Conservation (phyloP, 495 filamentous ascomycete genomes). For the Neurospora sp. region DNA sequence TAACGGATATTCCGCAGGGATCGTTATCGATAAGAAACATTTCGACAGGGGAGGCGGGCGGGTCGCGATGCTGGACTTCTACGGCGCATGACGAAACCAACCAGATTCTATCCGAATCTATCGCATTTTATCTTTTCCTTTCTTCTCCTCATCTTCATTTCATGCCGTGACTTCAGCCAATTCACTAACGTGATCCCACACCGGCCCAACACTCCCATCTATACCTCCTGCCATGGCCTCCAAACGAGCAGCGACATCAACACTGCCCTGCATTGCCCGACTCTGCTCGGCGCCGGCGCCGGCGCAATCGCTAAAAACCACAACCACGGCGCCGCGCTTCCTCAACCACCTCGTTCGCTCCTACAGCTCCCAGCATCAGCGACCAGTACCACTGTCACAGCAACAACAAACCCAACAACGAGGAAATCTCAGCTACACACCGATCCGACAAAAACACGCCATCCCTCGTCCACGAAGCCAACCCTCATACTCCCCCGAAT, state of each 20-base stretch:
- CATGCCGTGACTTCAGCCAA: background rate
- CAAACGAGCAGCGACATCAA: constrained; percentile 1
- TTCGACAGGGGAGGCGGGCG: background rate
- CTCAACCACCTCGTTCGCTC: background rate
- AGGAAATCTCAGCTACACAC: background rate
- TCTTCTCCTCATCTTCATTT: background rate
- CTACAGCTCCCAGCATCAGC: background rate
- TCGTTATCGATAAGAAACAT: constrained; percentile 3
- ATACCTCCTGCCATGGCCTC: constrained; percentile 7
- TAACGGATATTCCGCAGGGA: background rate
- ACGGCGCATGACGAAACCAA: constrained; percentile 1
- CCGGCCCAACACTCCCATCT: background rate
- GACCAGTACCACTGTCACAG: background rate
- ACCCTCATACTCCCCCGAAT: constrained; percentile 19
- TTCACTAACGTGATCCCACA: background rate
- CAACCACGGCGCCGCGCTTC: constrained; percentile 5
- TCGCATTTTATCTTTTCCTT: background rate
- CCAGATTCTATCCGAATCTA: background rate
- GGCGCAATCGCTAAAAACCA: constrained; percentile 1
- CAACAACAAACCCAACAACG: background rate
- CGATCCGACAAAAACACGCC: constrained; percentile 22
- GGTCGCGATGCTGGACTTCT: background rate
- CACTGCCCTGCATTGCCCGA: constrained; percentile 2
- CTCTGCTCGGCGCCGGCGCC: constrained; percentile 11
- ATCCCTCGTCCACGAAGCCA: constrained; percentile 26